Base-by-base conservation (phyloP, 371 early-diverging fungal species). In the Globomyces sp. region DNA sequence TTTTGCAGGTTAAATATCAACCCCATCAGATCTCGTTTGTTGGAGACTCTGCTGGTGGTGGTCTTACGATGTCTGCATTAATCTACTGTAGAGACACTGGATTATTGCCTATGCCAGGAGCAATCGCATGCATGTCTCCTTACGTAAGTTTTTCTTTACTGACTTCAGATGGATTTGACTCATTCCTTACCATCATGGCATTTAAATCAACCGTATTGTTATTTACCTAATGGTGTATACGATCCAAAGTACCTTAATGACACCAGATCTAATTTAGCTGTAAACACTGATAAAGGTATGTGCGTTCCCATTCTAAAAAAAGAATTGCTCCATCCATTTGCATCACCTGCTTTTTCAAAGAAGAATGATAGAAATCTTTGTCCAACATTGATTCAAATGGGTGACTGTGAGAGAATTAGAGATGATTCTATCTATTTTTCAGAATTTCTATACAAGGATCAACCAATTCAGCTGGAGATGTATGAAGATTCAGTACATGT, bases 321-420 rank as follows among this genome's bases (percentile, higher is more conserved):
- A 24, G 37, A 50, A 5, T 13, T 50, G 47, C n/a, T 41, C 9
- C n/a, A 70, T 58, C 68, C 69, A 0, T 63, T 59, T 57, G 69
- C 66, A 13, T 51, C 50, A 2, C 66, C 66, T n/a, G 10, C 65
- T 10, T 68, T 71, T 39, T 55, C 58, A 13, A 44, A 64, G 13
- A 13, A 41, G 44, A 57, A 67, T 1, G 39, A 37, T 13, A 57
- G 53, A 8, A 73, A 75, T 6, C 57, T 86, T 24, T 84, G 84
- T 2, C 86, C 86, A 4, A 75, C 82, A 10, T 55, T 86, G 41
- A 81, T 88, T 53, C 87, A 87, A 71, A 76, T 76, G 37, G 88
- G 87, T 9, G 78, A 77, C 24, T 79, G 79, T 41, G 88, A 88
- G 62, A 74, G 83, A 2, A 64, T 86, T 37, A 75, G 86, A 40